Evolutionary conservation across 2,329 filamentous ascomycete genomes (phyloP).

Genomic region (Talaromyces sp.): DNA sequence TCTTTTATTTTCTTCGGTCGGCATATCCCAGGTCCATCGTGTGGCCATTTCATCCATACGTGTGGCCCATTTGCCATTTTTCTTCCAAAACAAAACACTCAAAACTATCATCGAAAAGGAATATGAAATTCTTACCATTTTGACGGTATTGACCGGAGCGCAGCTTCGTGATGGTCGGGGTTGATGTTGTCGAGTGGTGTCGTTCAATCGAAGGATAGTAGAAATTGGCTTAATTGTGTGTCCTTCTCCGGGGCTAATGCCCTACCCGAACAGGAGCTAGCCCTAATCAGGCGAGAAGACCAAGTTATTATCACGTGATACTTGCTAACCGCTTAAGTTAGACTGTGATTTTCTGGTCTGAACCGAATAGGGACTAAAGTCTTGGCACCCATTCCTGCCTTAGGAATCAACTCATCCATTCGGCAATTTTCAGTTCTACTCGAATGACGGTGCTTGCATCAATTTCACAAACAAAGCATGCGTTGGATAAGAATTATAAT

Average conservation of each 20-base stretch:
- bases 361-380: background rate
- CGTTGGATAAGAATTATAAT: background rate
- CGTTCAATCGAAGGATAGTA: background rate
- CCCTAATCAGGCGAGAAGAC: background rate
- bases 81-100: background rate
- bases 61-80: background rate
- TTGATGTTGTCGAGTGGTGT: constrained; percentile 25
- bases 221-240: constrained; percentile 13
- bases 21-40: background rate
- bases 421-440: too few species aligned
- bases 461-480: background rate
- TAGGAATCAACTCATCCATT: background rate
- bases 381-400: background rate
- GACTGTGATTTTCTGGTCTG: background rate
- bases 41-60: background rate
- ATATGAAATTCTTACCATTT: constrained; percentile 40
- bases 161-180: constrained; percentile 34
- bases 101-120: constrained; percentile 18
- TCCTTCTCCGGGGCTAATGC: constrained; percentile 37
- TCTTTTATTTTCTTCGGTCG: background rate
- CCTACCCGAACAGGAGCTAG: constrained; percentile 26
- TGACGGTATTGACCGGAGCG: constrained; percentile 44
- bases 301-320: background rate
- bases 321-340: background rate
- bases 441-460: too few species aligned